phyloP scores from a whole-genome alignment of 805 yeast genomes.

The Schwanniomyces occidentalis region DNA sequence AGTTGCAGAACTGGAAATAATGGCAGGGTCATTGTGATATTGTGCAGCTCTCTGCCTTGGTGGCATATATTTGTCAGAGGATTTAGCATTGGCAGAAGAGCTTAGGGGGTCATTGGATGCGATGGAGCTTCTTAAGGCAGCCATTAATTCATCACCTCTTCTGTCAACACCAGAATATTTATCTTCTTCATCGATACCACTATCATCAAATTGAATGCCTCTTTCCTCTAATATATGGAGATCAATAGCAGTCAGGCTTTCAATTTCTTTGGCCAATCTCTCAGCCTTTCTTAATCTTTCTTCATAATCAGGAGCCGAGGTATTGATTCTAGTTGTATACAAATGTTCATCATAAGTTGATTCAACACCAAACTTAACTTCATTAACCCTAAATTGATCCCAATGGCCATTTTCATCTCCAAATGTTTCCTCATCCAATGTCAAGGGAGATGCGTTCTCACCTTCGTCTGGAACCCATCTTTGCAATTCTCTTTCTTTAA shows the following conservation, averaged over 20 bases:
- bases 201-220: conserved; percentile 72
- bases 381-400: conserved; percentile 96
- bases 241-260: conserved; percentile 65
- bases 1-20: conserved; percentile 53
- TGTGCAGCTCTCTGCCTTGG: conserved; percentile 57
- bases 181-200: conserved; percentile 93
- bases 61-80: conserved; percentile 50
- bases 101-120: conserved; percentile 16
- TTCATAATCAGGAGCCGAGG: conserved; percentile 68
- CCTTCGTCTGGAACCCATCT: conserved; percentile 77
- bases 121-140: conserved; percentile 39
- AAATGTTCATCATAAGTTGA: conserved; percentile 82
- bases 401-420: conserved; percentile 44
- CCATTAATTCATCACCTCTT: conserved; percentile 51
- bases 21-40: conserved; percentile 64
- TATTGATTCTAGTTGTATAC: conserved; percentile 79
- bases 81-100: conserved; percentile 5
- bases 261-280: conserved; percentile 80
- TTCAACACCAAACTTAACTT: conserved; percentile 82
- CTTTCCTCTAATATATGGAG: conserved; percentile 91
- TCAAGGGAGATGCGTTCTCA: conserved; percentile 17
- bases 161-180: conserved; percentile 91
- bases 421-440: conserved; percentile 37
- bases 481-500: conserved; percentile 72
- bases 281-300: conserved; percentile 71